These are phyloP conservation scores for Citropsis articulata DNA, from an alignment of 345 rosid genomes.

Conservation along the genomic window DNA sequence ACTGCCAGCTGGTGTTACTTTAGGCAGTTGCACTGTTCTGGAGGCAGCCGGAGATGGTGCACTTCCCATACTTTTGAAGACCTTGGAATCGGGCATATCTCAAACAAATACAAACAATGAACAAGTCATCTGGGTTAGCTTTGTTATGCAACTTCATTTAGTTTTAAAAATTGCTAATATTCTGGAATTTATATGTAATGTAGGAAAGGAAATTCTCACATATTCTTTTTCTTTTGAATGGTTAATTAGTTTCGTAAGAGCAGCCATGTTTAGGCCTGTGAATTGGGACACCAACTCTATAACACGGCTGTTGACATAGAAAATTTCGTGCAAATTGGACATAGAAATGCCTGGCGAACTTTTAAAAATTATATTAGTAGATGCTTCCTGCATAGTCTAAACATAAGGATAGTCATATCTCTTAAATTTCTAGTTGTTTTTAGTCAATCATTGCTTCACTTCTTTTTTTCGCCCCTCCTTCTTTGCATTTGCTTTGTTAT, in stretches of 20 bases:
- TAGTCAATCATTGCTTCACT: neutral
- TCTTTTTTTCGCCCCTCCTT: neutral
- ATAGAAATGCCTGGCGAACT: neutral
- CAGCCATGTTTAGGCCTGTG: neutral
- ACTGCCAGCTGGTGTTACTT: constrained; percentile 55
- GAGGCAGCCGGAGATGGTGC: constrained; percentile 82
- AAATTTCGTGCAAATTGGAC: neutral
- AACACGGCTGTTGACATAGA: neutral
- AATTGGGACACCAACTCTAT: neutral
- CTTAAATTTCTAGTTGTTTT: neutral
- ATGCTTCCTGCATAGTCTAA: neutral
- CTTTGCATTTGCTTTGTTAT: neutral
- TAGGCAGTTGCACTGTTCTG: constrained; percentile 70
- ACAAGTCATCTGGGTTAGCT: constrained; percentile 73
- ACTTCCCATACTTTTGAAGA: constrained; percentile 46
- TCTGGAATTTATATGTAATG: neutral
- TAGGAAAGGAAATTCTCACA: neutral
- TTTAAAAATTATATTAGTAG: neutral
- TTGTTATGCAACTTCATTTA: neutral
- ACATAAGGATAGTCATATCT: neutral
- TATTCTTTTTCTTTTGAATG: neutral
- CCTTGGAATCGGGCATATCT: constrained; percentile 54
- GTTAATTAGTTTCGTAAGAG: neutral
- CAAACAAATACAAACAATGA: constrained; percentile 23
- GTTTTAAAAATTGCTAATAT: neutral